Evolutionary conservation across 495 filamentous ascomycete species (phyloP), one percentile per base, ranked within the genome.

Genomic region (Aspergillus steynii): DNA sequence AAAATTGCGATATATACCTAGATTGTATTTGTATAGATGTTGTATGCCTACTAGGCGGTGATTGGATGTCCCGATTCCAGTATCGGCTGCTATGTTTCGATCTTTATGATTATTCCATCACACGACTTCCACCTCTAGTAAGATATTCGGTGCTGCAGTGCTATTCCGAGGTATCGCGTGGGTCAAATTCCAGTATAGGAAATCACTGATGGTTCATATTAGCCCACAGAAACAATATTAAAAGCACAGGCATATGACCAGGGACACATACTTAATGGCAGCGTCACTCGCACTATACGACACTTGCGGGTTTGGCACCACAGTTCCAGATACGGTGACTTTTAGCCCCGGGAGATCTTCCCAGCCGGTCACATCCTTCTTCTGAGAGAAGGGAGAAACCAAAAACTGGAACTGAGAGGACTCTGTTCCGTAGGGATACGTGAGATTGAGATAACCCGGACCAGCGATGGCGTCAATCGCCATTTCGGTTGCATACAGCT

Each of bases 111-210:
- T 29, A 51, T 14, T 4, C 50, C 4, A 26, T 50, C 31, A 62
- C 48, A 61, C 26, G 7, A 69, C 47, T 7, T 54, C 58, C 51
- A 74, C 60, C 32, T 66, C 56, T 14, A 77, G 61, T 14, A 66
- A 57, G 9, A 77, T 61, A 31, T 62, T 71, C 48, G 74, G 71
- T 10, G 57, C 55, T 5, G 58, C 72, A 0, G 64, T 69, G 27
- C 66, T 70, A 50, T 58, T 55, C 26, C 51, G 55, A 8, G 72
- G 71, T 64, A 77, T 71, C 5, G 68, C 61, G 52, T 71, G 74
- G 9, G 74, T 75, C 25, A 77, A 62, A 45, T 75, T 74, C 65
- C 71, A 77, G 56, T 71, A 79, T 50, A 69, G 69, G 6, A 74
- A 70, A 12, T 74, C 76, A 46, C 70, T 70, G 2, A 65, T 34